These are phyloP conservation scores for Neurospora cerealis DNA, from an alignment of 495 filamentous ascomycete genomes.

Conservation along the genomic window DNA sequence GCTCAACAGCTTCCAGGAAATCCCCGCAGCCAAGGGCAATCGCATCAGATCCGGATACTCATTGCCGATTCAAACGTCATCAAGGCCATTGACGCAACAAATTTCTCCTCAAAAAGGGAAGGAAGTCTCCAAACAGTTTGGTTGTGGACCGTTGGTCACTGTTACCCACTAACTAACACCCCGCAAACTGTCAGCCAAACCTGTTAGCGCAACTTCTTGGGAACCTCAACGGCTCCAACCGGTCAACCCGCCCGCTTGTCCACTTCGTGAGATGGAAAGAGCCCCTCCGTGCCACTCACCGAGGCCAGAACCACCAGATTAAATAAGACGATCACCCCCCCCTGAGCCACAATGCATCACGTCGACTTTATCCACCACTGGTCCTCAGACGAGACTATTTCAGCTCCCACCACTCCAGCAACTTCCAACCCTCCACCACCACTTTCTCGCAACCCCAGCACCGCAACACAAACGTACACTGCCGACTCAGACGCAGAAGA, in stretches of 20 bases:
- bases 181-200: neutral
- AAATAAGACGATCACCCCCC: neutral
- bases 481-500: neutral
- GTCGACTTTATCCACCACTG: slow-evolving; percentile 7
- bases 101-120: neutral
- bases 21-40: neutral
- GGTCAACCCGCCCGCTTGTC: neutral
- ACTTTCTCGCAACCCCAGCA: neutral
- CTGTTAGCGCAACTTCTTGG: neutral
- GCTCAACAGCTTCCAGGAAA: neutral
- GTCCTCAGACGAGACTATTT: neutral
- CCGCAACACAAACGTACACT: neutral
- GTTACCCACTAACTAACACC: neutral
- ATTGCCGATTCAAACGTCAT: neutral
- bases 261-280: neutral
- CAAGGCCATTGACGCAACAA: neutral
- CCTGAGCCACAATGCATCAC: neutral
- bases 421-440: neutral
- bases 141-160: neutral
- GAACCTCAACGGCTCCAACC: neutral
- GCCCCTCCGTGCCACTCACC: neutral
- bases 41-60: neutral
- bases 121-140: neutral
- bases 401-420: neutral
- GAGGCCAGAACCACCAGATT: neutral